Conservation (phyloP, 768 basidiomycete genomes). For the Inosperma sp. region DNA sequence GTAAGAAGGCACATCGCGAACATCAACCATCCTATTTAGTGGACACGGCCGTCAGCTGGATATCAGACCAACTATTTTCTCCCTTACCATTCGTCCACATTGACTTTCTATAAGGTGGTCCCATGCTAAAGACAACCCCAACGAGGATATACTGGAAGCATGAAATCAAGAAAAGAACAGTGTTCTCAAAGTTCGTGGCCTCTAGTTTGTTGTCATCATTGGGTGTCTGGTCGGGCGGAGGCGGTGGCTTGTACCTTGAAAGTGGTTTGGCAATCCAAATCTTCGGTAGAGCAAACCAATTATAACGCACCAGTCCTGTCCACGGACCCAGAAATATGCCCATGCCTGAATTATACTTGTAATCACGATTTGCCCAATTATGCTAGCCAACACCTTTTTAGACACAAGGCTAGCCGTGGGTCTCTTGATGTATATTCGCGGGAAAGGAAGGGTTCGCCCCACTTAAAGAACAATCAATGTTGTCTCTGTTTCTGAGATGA, state of each 20-base stretch:
- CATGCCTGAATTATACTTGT: constrained; percentile 80
- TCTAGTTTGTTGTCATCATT: constrained; percentile 68
- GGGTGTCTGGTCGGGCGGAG: constrained; percentile 34
- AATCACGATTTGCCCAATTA: constrained; percentile 88
- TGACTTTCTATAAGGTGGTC: constrained; percentile 91
- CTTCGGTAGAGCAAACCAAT: background rate
- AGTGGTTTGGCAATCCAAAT: background rate
- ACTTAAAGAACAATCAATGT: constrained; percentile 45
- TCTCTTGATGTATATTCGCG: constrained; percentile 79
- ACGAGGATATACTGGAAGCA: constrained; percentile 99
- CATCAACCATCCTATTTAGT: constrained; percentile 90
- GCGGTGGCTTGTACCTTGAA: constrained; percentile 76
- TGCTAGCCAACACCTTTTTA: constrained; percentile 88
- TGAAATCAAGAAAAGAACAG: constrained; percentile 86
- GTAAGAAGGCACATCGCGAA: constrained; percentile 64
- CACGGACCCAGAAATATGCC: constrained; percentile 85
- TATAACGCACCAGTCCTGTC: constrained; percentile 71
- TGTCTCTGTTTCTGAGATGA: constrained; percentile 3
- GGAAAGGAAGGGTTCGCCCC: constrained; percentile 91
- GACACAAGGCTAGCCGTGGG: constrained; percentile 96
- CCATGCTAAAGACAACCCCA: constrained; percentile 96
- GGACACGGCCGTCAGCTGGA: no score
- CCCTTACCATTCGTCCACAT: constrained; percentile 94
- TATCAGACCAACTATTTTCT: no score
- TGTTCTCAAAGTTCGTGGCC: constrained; percentile 87